phyloP scores from a whole-genome alignment of 2,329 filamentous ascomycete species.

The Penicillium verrucosum region DNA sequence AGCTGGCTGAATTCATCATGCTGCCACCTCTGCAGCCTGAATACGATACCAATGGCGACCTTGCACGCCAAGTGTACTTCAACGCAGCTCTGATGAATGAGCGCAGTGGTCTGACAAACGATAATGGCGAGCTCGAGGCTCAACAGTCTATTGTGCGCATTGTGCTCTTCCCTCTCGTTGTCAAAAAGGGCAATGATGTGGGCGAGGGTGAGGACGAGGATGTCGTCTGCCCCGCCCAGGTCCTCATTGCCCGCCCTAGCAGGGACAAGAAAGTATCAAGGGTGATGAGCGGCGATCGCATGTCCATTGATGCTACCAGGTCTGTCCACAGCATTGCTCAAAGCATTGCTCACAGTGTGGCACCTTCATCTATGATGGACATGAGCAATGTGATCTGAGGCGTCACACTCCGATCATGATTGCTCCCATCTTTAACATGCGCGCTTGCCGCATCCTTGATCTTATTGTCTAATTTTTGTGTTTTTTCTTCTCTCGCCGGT shows the following conservation, averaged over 20 bases:
- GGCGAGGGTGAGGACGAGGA: constrained; percentile 90
- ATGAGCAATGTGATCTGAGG: constrained; percentile 46
- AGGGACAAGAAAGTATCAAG: constrained; percentile 43
- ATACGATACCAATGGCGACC: constrained; percentile 88
- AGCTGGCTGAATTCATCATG: constrained; percentile 98
- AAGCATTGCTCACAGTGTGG: constrained; percentile 42
- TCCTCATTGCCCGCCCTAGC: constrained; percentile 65
- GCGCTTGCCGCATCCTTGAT: background rate
- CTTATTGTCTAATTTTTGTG: constrained; percentile 3
- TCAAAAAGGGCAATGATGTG: constrained; percentile 88
- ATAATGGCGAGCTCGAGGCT: constrained; percentile 77
- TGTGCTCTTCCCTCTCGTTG: constrained; percentile 91
- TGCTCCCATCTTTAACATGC: constrained; percentile 7
- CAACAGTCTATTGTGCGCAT: constrained; percentile 77
- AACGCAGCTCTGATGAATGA: constrained; percentile 95
- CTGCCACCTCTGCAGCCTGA: constrained; percentile 90
- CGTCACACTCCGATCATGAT: constrained; percentile 37
- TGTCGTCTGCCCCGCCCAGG: constrained; percentile 91
- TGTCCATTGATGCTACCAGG: constrained; percentile 40
- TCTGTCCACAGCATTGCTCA: constrained; percentile 44
- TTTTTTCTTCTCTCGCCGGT: constrained; percentile 2
- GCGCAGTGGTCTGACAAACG: constrained; percentile 66
- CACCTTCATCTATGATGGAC: constrained; percentile 43
- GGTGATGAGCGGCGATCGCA: constrained; percentile 42
- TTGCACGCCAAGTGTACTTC: constrained; percentile 83